Base-by-base conservation (phyloP, 2,329 filamentous ascomycete species). In the Ophiostoma quercus region DNA sequence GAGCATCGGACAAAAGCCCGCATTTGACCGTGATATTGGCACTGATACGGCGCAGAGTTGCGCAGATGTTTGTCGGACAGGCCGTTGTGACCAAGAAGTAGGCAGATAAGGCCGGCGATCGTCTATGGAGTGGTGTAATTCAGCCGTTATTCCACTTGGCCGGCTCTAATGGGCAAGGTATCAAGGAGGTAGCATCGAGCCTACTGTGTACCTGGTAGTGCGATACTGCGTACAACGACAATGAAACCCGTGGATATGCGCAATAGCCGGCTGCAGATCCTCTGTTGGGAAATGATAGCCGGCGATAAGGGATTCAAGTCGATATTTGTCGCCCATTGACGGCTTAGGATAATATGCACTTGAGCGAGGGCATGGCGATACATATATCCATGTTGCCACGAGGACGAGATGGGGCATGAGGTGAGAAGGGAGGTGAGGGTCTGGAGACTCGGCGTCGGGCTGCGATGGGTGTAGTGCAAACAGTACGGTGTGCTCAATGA, bases 1-100 rank as follows among this genome's bases (percentile, higher is more conserved):
- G 25, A 34, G 19, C 19, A 57, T 62, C 57, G 57, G 57, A 62
- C 25, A 62, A 62, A 62, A 62, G 12, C 57, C 57, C 25, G 57
- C 2, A 62, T 62, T 57, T 8, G 43, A n/a, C 51, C 19, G 51
- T 25, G 1, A 3, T 25, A 57, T 25, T 57, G 47, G 47, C 47
- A 22, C 6, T 8, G 7, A n/a, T 25, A 54, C 4, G 25, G 25
- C 25, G 47, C 16, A 19, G 7, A 60, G n/a, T 5, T 8, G 11
- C 8, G 54, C 41, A 43, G 41, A 14, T n/a, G 43, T 19, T 47
- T 19, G 11, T 32, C 25, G 25, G 25, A 62, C 25, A 62, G 12
- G 2, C 25, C 25, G 25, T 32, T 16, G 25, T 34, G 57, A 57
- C 43, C 43, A 25, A 57, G 22, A 57, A 57, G 25, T 62, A 16